A percentile compares a stretch with the other conserved stretches of the same genome.
Conservation (phyloP, 2,329 filamentous ascomycete genomes). For the Fonsecaea multimorphosa region DNA sequence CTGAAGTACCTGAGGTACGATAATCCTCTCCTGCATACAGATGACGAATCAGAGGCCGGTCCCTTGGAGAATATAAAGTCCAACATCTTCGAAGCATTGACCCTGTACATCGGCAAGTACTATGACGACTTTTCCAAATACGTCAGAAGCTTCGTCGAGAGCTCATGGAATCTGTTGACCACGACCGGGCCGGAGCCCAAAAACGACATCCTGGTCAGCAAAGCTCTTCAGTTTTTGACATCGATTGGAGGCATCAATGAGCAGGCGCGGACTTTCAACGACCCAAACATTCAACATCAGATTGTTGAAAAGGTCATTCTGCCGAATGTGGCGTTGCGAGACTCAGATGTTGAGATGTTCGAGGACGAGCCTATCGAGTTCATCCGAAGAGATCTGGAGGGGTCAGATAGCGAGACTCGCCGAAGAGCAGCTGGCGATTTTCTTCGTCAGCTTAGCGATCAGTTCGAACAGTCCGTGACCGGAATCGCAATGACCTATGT, state of each 20-base stretch:
- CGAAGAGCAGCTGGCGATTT: constrained; percentile 94
- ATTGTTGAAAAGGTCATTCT: constrained; percentile 96
- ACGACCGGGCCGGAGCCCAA: constrained; percentile 85
- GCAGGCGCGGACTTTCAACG: constrained; percentile 86
- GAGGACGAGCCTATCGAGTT: constrained; percentile 99
- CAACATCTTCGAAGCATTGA: constrained; percentile 88
- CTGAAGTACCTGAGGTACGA: constrained; percentile 94
- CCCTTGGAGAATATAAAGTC: constrained; percentile 86
- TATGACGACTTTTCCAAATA: constrained; percentile 88
- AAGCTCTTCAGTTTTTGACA: constrained; percentile 91
- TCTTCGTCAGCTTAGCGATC: constrained; percentile 83
- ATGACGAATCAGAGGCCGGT: constrained; percentile 88
- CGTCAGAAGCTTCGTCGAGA: constrained; percentile 82
- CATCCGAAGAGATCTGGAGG: constrained; percentile 91
- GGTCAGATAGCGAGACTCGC: constrained; percentile 92
- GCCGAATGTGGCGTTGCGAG: constrained; percentile 87
- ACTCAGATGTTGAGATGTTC: constrained; percentile 93
- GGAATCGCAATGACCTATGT: constrained; percentile 87
- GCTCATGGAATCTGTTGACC: constrained; percentile 89
- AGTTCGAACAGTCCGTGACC: constrained; percentile 85
- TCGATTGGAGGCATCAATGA: constrained; percentile 78
- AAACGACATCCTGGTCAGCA: constrained; percentile 93
- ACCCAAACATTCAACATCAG: constrained; percentile 76
- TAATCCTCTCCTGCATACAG: constrained; percentile 79
- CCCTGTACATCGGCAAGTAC: constrained; percentile 92